Conservation (phyloP, 1,139 yeast species). For the Yamadazyma atlantica region DNA sequence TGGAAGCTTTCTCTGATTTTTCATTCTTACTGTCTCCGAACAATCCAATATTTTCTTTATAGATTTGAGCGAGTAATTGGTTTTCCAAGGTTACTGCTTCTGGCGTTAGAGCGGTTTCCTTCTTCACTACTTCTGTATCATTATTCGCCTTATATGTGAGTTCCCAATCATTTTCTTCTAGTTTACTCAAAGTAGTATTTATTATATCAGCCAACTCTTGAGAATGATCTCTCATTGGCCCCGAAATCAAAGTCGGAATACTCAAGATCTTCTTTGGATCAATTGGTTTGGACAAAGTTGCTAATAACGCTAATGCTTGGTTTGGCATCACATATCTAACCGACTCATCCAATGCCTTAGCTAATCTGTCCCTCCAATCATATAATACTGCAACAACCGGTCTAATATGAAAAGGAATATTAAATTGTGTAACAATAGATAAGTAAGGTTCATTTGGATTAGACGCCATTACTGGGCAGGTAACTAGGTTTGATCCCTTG, state of each 20-base stretch:
- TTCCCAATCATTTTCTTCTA: conserved; percentile 32
- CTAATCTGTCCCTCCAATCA: conserved; percentile 80
- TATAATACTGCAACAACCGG: conserved; percentile 62
- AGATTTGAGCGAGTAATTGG: conserved; percentile 21
- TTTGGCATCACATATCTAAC: conserved; percentile 82
- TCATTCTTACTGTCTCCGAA: conserved; percentile 4
- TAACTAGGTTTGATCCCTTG: conserved; percentile 28
- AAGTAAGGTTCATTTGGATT: conserved; percentile 57
- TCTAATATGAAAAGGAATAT: conserved; percentile 55
- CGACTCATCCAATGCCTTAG: conserved; percentile 81
- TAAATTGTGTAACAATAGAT: conserved; percentile 62
- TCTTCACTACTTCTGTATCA: neutral
- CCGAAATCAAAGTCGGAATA: conserved; percentile 50
- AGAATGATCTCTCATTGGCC: conserved; percentile 57
- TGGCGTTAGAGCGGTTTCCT: conserved; percentile 1
- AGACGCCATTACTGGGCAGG: conserved; percentile 49
- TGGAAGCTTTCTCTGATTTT: neutral
- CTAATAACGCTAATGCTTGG: conserved; percentile 66
- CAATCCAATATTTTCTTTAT: conserved; percentile 10
- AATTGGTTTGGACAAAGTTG: conserved; percentile 53
- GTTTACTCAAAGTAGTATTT: conserved; percentile 28
- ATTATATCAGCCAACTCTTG: conserved; percentile 59
- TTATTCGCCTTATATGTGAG: conserved; percentile 23
- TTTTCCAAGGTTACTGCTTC: conserved; percentile 5
- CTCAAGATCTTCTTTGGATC: conserved; percentile 58